These are phyloP conservation scores for Neopestalotiopsis sp. DNA, from an alignment of 2,329 filamentous ascomycete genomes.

Conservation along the genomic window DNA sequence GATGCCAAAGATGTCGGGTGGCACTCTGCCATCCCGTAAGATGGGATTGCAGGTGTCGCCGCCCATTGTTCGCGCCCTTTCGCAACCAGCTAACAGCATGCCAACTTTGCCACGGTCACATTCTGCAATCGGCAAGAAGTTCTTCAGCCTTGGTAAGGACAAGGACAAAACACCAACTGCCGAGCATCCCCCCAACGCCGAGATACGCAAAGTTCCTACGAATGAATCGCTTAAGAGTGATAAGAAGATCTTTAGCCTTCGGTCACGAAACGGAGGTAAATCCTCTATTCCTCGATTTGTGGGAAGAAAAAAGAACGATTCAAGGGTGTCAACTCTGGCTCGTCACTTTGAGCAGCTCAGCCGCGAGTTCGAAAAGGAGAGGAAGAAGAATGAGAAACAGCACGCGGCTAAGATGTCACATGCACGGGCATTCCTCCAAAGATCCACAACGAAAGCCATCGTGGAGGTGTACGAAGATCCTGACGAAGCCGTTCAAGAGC, in stretches of 20 bases:
- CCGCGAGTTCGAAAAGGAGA: conserved; percentile 94
- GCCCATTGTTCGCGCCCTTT: conserved; percentile 59
- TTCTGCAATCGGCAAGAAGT: conserved; percentile 49
- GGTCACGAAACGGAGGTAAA: conserved; percentile 67
- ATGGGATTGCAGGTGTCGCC: conserved; percentile 53
- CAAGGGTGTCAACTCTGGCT: conserved; percentile 88
- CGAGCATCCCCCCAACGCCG: conserved; percentile 35
- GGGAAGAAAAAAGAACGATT: conserved; percentile 71
- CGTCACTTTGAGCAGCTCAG: conserved; percentile 97
- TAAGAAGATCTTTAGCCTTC: conserved; percentile 69
- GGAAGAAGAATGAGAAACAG: conserved; percentile 83
- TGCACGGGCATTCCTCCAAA: conserved; percentile 80
- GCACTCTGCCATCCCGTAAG: conserved; percentile 50
- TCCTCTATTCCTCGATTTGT: conserved; percentile 92
- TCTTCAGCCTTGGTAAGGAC: conserved; percentile 36
- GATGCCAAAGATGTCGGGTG: conserved; percentile 30
- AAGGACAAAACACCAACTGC: conserved; percentile 30
- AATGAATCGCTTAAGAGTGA: conserved; percentile 61
- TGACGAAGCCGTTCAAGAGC: conserved; percentile 88
- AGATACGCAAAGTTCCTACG: conserved; percentile 38
- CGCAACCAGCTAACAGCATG: conserved; percentile 49
- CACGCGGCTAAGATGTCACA: conserved; percentile 76
- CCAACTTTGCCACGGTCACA: conserved; percentile 53
- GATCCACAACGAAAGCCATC: conserved; percentile 91
- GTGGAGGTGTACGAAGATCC: conserved; percentile 96